phyloP scores from a whole-genome alignment of 345 rosid genomes.

The Lagerstroemia speciosa region DNA sequence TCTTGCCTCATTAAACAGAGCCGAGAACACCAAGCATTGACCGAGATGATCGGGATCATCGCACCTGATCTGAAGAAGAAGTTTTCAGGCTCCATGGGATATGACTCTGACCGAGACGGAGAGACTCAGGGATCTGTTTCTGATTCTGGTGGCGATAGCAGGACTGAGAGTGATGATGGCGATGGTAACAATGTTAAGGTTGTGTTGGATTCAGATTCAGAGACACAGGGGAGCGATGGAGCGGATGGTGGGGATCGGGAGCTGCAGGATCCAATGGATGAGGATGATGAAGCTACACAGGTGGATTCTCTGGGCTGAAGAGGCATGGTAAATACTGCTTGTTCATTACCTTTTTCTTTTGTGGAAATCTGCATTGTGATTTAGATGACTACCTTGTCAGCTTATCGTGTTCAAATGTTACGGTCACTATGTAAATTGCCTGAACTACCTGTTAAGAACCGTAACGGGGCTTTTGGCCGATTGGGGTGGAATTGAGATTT shows the following conservation, averaged over 20 bases:
- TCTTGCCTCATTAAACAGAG: conserved; percentile 24
- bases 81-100: conserved; percentile 23
- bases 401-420: too few species aligned
- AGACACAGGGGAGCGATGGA: conserved; percentile 12
- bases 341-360: neutral
- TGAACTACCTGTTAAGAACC: too few species aligned
- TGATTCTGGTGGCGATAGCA: conserved; percentile 45
- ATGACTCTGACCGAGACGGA: conserved; percentile 21
- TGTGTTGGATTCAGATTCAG: neutral
- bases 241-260: conserved; percentile 26
- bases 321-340: neutral
- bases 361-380: too few species aligned
- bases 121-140: conserved; percentile 30
- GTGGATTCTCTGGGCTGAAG: conserved; percentile 13
- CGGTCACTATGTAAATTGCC: too few species aligned
- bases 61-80: conserved; percentile 54
- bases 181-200: conserved; percentile 7
- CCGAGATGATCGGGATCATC: conserved; percentile 56
- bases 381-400: too few species aligned
- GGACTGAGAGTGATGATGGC: conserved; percentile 16
- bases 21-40: conserved; percentile 36
- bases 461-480: too few species aligned
- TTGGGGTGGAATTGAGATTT: too few species aligned
- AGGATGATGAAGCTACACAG: conserved; percentile 41
- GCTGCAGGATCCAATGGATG: conserved; percentile 37